Percentiles rank a stretch among this genome's conserved stretches.
Evolutionary conservation across 352 stramenopile species (phyloP).

Genomic region (Phytophthora kernoviae): DNA sequence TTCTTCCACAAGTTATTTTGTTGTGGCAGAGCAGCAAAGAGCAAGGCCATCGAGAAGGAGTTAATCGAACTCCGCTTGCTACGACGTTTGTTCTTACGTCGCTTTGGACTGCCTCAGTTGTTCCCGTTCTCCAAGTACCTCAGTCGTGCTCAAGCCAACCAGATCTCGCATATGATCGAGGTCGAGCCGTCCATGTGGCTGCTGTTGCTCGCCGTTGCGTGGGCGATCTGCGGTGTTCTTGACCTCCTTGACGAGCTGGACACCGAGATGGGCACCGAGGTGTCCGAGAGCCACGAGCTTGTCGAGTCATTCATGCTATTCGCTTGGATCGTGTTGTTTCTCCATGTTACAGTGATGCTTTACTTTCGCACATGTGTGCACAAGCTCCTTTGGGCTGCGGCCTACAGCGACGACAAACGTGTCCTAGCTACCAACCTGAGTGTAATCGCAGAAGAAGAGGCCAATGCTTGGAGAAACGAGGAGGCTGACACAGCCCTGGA

Average conservation of each 20-base stretch:
- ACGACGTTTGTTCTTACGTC: constrained; percentile 46
- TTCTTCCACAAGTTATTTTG: constrained; percentile 17
- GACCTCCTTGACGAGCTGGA: constrained; percentile 19
- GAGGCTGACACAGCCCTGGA: constrained; percentile 23
- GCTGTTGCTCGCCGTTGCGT: constrained; percentile 49
- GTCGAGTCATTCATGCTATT: constrained; percentile 39
- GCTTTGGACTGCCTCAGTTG: constrained; percentile 46
- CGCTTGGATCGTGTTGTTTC: constrained; percentile 35
- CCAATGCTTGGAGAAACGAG: constrained; percentile 23
- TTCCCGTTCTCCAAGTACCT: constrained; percentile 79
- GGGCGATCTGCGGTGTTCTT: constrained; percentile 34
- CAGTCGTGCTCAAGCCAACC: constrained; percentile 67
- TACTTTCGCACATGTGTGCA: constrained; percentile 47
- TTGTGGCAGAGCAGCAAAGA: constrained; percentile 16
- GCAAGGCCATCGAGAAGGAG: constrained; percentile 15
- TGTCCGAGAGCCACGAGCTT: constrained; percentile 30
- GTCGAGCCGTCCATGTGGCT: constrained; percentile 67
- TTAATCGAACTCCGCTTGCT: constrained; percentile 40
- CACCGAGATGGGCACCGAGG: constrained; percentile 14
- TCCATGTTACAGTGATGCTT: constrained; percentile 42
- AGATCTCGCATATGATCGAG: constrained; percentile 82
- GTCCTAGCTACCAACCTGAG: constrained; percentile 17
- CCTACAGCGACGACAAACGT: constrained; percentile 23
- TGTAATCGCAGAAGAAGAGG: constrained; percentile 26
- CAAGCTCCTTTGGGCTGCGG: constrained; percentile 41